These are phyloP conservation scores for Erythrobasidium yunnanense DNA, from an alignment of 768 basidiomycete species.

Conservation along the genomic window DNA sequence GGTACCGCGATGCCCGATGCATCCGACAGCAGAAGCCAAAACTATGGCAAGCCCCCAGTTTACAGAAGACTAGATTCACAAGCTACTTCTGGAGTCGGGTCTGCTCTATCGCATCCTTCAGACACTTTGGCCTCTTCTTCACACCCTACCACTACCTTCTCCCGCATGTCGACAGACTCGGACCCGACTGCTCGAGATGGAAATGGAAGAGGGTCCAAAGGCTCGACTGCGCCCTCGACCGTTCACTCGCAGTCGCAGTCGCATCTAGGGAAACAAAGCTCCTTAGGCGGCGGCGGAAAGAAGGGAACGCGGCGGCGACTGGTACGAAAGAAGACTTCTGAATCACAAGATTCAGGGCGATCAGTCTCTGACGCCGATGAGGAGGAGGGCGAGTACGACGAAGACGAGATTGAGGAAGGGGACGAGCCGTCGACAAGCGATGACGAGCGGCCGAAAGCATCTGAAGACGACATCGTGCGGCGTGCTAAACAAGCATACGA, in stretches of 20 bases:
- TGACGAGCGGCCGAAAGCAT: too few species aligned
- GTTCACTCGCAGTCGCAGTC: not conserved
- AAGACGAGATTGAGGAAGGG: not conserved
- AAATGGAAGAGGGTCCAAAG: not conserved
- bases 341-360: not conserved
- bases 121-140: not conserved
- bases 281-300: not conserved
- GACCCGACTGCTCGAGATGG: slow-evolving; percentile 20
- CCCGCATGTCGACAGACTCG: not conserved
- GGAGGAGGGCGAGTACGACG: not conserved
- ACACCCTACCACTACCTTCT: not conserved
- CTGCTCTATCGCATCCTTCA: not conserved
- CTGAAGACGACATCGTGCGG: slow-evolving; percentile 16
- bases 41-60: not conserved
- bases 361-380: not conserved
- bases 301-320: not conserved
- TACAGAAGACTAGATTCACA: not conserved
- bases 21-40: not conserved
- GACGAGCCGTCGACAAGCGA: too few species aligned
- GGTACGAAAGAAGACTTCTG: not conserved
- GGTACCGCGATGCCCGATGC: not conserved
- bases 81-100: not conserved
- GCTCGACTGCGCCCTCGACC: slow-evolving; percentile 18
- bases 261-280: not conserved
- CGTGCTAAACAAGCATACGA: not conserved